Base-by-base conservation (phyloP, 352 stramenopile species). In the Hyaloperonospora arabidopsidis region DNA sequence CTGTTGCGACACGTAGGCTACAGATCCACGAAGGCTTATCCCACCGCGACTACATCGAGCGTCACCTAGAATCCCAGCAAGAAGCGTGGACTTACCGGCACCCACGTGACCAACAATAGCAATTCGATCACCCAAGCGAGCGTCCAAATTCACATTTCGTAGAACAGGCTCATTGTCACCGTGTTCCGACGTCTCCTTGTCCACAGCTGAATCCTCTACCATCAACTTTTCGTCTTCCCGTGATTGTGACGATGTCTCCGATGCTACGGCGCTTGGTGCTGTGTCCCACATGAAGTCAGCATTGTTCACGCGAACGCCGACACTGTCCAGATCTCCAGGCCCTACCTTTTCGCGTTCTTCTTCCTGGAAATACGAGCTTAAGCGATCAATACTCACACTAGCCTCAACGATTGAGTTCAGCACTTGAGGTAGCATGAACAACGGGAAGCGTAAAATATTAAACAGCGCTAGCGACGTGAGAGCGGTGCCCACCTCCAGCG, bases 381-480 rank as follows among this genome's bases (percentile, higher is more conserved):
- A 59, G 25, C 79, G 77, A 14, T 84, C 64, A 53, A 85, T 21
- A 71, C 73, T 86, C 29, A 88, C 78, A 45, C 57, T 80, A 1
- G 89, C 93, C 62, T 98, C 93, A 2, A 98, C 84, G 45, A 97
- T 82, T 22, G 78, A 87, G 61, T 98, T 98, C 44, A 99, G 84
- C 25, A 97, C 93, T 48, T 95, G 74, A 3, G 97, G 96, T 2
- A 99, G 66, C 77, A 98, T 97, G 53, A 97, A 96, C 15, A 99
- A 69, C n/a, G 97, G 96, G 71, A 98, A 98, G 22, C 95, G 86
- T 12, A 99, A 74, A 36, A 98, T 88, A 57, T 98, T 96, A 67
- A 98, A 98, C 4, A 99, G 65, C 35, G 68, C 68, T 14, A 77
- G 46, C 14, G 62, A 72, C 46, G 95, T 98, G 34, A 99, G 84